These are phyloP conservation scores for Pelargonium cotyledonis DNA, from an alignment of 441 rosid species.

Conservation along the genomic window DNA sequence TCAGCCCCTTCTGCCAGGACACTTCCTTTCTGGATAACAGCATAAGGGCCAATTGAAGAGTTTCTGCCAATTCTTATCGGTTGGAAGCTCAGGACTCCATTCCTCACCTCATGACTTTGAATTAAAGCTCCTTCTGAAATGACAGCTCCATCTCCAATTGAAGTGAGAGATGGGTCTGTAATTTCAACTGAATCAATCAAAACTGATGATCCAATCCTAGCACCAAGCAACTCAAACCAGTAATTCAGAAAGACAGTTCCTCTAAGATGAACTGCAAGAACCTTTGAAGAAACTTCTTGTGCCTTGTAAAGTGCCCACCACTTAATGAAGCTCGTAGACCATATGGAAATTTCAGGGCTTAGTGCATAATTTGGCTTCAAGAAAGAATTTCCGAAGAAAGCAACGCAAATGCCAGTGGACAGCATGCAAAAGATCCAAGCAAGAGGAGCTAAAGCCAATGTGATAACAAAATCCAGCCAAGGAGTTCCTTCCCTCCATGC, in stretches of 20 bases:
- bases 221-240: constrained; percentile 66
- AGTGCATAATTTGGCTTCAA: constrained; percentile 51
- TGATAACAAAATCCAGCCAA: constrained; percentile 26
- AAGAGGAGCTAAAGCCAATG: constrained; percentile 47
- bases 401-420: constrained; percentile 35
- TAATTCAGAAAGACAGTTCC: constrained; percentile 57
- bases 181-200: constrained; percentile 52
- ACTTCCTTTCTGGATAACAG: constrained; percentile 62
- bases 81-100: constrained; percentile 46
- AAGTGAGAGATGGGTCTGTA: constrained; percentile 58
- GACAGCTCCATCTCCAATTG: constrained; percentile 59
- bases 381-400: constrained; percentile 56
- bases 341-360: constrained; percentile 44
- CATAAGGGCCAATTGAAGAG: constrained; percentile 52
- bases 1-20: constrained; percentile 39
- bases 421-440: constrained; percentile 58
- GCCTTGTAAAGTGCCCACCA: constrained; percentile 79
- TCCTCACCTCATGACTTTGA: constrained; percentile 61
- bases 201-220: constrained; percentile 56
- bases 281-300: constrained; percentile 53
- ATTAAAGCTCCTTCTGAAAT: constrained; percentile 58
- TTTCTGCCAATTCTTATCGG: constrained; percentile 46
- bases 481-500: constrained; percentile 18
- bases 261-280: constrained; percentile 55
- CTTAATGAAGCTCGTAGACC: constrained; percentile 53